Conservation (phyloP, 2,329 filamentous ascomycete genomes). For the Balansia obtecta region DNA sequence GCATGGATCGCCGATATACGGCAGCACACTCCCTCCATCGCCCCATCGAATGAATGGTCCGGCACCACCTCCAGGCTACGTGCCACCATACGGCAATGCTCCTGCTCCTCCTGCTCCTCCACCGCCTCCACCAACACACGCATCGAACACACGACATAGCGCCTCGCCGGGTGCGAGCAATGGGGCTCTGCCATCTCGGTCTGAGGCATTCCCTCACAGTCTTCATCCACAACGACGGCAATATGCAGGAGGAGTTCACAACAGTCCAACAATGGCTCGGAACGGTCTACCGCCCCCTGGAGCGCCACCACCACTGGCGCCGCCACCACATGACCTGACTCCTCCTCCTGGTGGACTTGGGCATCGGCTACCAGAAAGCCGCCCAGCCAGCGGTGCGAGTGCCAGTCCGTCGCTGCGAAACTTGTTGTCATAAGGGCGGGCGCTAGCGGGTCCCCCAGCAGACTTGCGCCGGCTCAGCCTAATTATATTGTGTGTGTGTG, state of each 20-base stretch:
- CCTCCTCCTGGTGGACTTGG: constrained; percentile 14
- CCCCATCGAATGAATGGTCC: constrained; percentile 33
- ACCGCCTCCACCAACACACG: constrained; percentile 11
- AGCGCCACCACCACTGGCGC: constrained; percentile 10
- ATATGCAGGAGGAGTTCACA: constrained; percentile 29
- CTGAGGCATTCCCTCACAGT: constrained; percentile 26
- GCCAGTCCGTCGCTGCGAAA: constrained; percentile 67
- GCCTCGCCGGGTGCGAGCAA: constrained; percentile 21
- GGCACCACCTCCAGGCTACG: constrained; percentile 29
- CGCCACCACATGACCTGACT: constrained; percentile 14
- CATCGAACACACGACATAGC: constrained; percentile 13
- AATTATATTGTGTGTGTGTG: background rate
- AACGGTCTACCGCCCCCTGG: constrained; percentile 20
- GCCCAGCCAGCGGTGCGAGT: constrained; percentile 53
- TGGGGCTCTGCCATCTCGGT: constrained; percentile 20
- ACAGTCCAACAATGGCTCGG: constrained; percentile 32
- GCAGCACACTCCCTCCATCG: constrained; percentile 36
- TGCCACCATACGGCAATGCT: constrained; percentile 19
- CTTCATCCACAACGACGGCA: constrained; percentile 28
- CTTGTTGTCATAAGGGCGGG: constrained; percentile 43
- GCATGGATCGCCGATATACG: constrained; percentile 18
- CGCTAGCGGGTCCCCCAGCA: background rate
- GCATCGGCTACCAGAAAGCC: constrained; percentile 25
- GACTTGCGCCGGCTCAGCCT: background rate
- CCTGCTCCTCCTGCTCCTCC: background rate